Percentiles rank a stretch among this genome's conserved stretches.
phyloP scores from a whole-genome alignment of 768 basidiomycete genomes.

The Brasilioporus rufonigricans region DNA sequence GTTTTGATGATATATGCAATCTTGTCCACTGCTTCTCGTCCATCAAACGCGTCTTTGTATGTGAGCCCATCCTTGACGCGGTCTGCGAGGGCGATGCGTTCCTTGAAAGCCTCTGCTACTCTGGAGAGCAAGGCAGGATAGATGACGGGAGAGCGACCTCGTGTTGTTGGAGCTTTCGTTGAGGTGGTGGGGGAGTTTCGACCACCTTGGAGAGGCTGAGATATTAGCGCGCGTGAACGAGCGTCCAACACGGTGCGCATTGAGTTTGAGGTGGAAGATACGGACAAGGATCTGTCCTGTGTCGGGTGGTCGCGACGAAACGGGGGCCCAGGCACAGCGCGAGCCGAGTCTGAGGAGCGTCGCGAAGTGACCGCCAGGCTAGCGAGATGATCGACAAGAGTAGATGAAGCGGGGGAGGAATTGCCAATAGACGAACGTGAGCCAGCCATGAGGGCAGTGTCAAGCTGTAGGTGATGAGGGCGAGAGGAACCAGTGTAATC shows the following conservation, averaged over 20 bases:
- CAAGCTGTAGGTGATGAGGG: slow-evolving; percentile 57
- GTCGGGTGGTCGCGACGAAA: slow-evolving; percentile 57
- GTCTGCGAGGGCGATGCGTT: slow-evolving; percentile 74
- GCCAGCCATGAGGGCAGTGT: slow-evolving; percentile 45
- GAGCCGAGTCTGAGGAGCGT: slow-evolving; percentile 69
- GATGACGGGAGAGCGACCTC: slow-evolving; percentile 65
- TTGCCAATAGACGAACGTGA: slow-evolving; percentile 42
- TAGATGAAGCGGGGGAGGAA: slow-evolving; percentile 45
- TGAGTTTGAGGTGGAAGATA: slow-evolving; percentile 60
- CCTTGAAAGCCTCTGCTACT: slow-evolving; percentile 90
- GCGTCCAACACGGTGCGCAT: slow-evolving; percentile 45
- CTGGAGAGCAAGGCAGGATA: slow-evolving; percentile 96
- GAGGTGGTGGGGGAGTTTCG: slow-evolving; percentile 36
- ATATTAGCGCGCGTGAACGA: slow-evolving; percentile 35
- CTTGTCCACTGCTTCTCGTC: slow-evolving; percentile 94
- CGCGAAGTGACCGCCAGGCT: slow-evolving; percentile 35
- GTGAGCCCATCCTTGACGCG: slow-evolving; percentile 92
- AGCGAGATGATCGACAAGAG: slow-evolving; percentile 35
- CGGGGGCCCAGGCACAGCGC: slow-evolving; percentile 51
- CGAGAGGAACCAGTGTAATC: slow-evolving; percentile 36
- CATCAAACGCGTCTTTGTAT: slow-evolving; percentile 96
- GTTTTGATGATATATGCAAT: slow-evolving; percentile 99
- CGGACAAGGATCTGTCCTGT: slow-evolving; percentile 75
- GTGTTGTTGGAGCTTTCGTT: slow-evolving; percentile 37
- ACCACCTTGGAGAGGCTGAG: slow-evolving; percentile 37